Conservation (phyloP, 108 stramenopile species). For the Cyclotella atomus region DNA sequence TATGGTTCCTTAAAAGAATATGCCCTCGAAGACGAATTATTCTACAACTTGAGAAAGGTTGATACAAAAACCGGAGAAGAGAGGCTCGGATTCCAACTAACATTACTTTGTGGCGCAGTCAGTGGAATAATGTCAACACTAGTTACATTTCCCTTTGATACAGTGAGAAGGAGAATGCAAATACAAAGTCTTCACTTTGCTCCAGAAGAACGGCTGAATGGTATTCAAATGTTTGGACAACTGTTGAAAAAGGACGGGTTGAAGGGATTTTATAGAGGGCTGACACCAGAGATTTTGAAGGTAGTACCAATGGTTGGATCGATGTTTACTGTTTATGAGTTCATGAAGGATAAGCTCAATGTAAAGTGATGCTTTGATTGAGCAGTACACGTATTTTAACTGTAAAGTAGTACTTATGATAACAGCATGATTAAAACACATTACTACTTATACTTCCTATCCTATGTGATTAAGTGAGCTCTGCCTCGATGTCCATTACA, state of each 20-base stretch:
- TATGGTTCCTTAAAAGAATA: slow-evolving; percentile 90
- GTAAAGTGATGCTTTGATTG: slow-evolving; percentile 36
- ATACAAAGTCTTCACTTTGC: slow-evolving; percentile 84
- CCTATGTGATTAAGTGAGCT: background rate
- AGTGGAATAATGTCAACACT: slow-evolving; percentile 80
- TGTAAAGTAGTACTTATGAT: too few species aligned
- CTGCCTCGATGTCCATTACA: background rate
- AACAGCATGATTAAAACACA: too few species aligned
- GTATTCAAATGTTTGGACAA: slow-evolving; percentile 57
- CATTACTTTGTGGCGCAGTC: slow-evolving; percentile 81
- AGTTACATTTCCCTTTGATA: slow-evolving; percentile 92
- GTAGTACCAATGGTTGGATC: slow-evolving; percentile 96
- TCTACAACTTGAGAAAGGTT: slow-evolving; percentile 86
- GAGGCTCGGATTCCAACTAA: slow-evolving; percentile 72
- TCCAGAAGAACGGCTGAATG: slow-evolving; percentile 62
- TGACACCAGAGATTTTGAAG: slow-evolving; percentile 92
- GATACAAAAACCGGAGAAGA: slow-evolving; percentile 82
- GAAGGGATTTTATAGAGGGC: slow-evolving; percentile 86
- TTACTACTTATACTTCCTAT: too few species aligned
- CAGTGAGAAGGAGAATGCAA: slow-evolving; percentile 91
- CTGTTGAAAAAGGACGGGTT: slow-evolving; percentile 76
- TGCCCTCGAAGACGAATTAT: slow-evolving; percentile 81
- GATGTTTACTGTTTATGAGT: slow-evolving; percentile 93
- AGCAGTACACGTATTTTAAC: background rate
- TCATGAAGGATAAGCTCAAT: slow-evolving; percentile 73